Evolutionary conservation across 2,329 filamentous ascomycete genomes (phyloP).

Genomic region (Colletotrichum melonis): DNA sequence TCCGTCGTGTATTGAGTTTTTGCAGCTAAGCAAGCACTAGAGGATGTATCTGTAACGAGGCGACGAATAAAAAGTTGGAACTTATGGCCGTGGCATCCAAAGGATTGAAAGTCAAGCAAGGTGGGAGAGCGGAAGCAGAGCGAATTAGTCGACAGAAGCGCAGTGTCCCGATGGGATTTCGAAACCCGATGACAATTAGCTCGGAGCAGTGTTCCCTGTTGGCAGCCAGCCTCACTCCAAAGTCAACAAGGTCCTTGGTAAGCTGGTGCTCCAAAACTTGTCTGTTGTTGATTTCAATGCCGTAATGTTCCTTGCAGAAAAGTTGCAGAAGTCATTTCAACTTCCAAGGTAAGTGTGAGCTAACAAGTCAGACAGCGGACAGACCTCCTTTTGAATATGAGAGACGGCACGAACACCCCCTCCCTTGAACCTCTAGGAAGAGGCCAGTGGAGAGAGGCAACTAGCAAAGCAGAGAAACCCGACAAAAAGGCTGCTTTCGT

Average conservation of each 20-base stretch:
- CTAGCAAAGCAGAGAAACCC: not conserved
- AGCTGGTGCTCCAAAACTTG: too few relatives aligned
- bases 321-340: not conserved
- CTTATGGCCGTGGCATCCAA: not conserved
- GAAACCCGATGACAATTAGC: slow-evolving; percentile 28
- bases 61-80: not conserved
- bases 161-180: slow-evolving; percentile 26
- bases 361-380: not conserved
- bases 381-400: not conserved
- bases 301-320: not conserved
- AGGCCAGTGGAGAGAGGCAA: not conserved
- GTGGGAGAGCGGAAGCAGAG: not conserved
- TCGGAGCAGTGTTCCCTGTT: slow-evolving; percentile 24
- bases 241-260: not conserved
- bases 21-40: not conserved
- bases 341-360: not conserved
- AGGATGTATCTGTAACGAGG: not conserved
- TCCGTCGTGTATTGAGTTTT: not conserved
- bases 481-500: not conserved
- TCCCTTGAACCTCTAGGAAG: not conserved
- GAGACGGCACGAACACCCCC: slow-evolving; percentile 27
- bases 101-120: not conserved
- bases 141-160: slow-evolving; percentile 15
- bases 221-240: slow-evolving; percentile 23
- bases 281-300: not conserved